phyloP scores from a whole-genome alignment of 495 filamentous ascomycete genomes.

The Hypoxylon intermedium region DNA sequence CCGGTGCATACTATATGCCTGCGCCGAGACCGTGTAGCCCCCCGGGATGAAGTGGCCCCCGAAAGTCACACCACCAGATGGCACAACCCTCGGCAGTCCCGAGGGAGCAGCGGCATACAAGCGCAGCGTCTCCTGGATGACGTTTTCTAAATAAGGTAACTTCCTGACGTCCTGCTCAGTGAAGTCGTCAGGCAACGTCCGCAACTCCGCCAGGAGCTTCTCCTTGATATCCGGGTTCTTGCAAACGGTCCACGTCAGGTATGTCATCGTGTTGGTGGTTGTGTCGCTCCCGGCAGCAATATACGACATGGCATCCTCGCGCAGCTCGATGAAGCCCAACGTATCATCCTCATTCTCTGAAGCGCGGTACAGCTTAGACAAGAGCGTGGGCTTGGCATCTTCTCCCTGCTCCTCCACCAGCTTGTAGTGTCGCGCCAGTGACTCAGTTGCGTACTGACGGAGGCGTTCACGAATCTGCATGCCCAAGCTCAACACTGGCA shows the following conservation, averaged over 20 bases:
- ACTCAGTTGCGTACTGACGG: constrained; percentile 47
- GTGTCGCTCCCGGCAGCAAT: constrained; percentile 61
- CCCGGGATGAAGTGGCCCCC: constrained; percentile 28
- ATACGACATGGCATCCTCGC: constrained; percentile 37
- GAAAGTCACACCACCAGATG: constrained; percentile 32
- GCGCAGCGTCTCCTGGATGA: constrained; percentile 65
- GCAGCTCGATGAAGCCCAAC: constrained; percentile 35
- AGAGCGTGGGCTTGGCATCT: constrained; percentile 49
- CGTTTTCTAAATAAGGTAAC: constrained; percentile 58
- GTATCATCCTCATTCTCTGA: constrained; percentile 35
- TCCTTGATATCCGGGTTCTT: constrained; percentile 41
- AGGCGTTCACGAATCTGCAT: constrained; percentile 12
- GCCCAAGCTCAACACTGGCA: constrained; percentile 18
- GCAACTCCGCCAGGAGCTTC: constrained; percentile 51
- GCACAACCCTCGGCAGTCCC: constrained; percentile 42
- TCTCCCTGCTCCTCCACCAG: constrained; percentile 51
- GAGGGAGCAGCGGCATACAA: constrained; percentile 59
- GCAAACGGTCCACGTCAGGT: constrained; percentile 48
- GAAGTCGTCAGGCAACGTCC: constrained; percentile 46
- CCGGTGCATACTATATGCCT: constrained; percentile 53
- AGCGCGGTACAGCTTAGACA: constrained; percentile 50
- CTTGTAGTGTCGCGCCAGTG: constrained; percentile 51
- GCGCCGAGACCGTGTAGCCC: constrained; percentile 44
- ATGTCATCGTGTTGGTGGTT: constrained; percentile 55
- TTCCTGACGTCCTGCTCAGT: constrained; percentile 44